Base-by-base conservation (phyloP, 805 yeast species). In the Metschnikowia shivogae region DNA sequence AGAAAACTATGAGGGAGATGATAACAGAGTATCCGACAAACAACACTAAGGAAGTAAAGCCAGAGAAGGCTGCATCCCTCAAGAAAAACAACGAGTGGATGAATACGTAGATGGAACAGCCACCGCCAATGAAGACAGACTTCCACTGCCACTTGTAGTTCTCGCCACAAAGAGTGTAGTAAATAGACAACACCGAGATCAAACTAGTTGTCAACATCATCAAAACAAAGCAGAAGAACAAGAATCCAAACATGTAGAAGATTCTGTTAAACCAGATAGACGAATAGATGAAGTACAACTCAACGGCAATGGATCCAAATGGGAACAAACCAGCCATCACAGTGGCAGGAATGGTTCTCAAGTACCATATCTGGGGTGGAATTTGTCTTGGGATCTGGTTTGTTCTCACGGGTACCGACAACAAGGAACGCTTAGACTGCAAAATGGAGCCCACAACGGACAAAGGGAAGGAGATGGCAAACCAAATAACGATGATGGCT, bases 111-210 rank as follows among this genome's bases (percentile, higher is more conserved):
- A 84, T 55, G 0, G 96, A 77, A 62, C 96, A 84, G 28, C 97
- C 95, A 35, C 96, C 97, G 24, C 96, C 87, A 48, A 89, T 78
- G 58, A 85, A 79, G 56, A 87, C 68, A 3, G 96, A 80, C 64
- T 90, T 82, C 99, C 99, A 93, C 62, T 92, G 97, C 99, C 99
- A 93, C 64, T 82, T 81, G 73, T 95, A 90, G 65, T 93, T 88
- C 63, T 93, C 99, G 41, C 88, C 72, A 61, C 96, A 88, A 53
- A 93, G 75, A 4, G 89, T 78, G 71, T 87, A 85, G 65, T 93
- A 93, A 24, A 85, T 80, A 64, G 89, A 77, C 58, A 92, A 72
- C 19, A 89, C 72, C 0, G 97, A 84, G 27, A 89, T 89, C 48
- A 90, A 73, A 11, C 85, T 74, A 11, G 96, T 84, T 5, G 97